These are phyloP conservation scores for Soucietia sequanensis DNA, from an alignment of 805 yeast genomes.

Conservation along the genomic window DNA sequence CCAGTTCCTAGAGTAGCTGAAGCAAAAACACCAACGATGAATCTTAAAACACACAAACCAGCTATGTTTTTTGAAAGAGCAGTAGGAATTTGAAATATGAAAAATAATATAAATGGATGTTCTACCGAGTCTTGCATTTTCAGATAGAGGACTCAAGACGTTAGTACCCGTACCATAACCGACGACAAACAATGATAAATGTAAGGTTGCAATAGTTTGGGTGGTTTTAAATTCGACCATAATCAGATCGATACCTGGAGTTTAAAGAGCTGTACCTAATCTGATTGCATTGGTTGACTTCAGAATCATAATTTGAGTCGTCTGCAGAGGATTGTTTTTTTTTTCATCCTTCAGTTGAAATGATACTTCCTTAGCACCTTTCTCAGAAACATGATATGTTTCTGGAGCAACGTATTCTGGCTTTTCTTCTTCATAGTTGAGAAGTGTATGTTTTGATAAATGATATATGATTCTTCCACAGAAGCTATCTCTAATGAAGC, in stretches of 20 bases:
- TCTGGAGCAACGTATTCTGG: conserved; percentile 29
- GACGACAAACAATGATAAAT: conserved; percentile 53
- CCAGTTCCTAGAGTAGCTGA: conserved; percentile 52
- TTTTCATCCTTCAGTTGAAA: conserved; percentile 2
- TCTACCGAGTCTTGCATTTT: conserved; percentile 53
- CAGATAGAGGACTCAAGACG: conserved; percentile 58
- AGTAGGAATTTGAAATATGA: conserved; percentile 54
- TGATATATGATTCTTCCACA: conserved; percentile 28
- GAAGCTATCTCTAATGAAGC: conserved; percentile 30
- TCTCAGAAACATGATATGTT: conserved; percentile 19
- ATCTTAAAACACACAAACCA: conserved; percentile 49
- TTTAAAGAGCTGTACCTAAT: conserved; percentile 54
- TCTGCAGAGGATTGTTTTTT: background rate
- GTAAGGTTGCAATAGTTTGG: conserved; percentile 46
- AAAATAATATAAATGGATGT: conserved; percentile 50
- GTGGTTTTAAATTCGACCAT: conserved; percentile 45
- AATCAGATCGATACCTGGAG: conserved; percentile 50
- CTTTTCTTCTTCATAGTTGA: conserved; percentile 26
- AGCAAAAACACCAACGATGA: conserved; percentile 54
- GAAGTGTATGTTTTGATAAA: conserved; percentile 22
- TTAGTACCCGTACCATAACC: conserved; percentile 66
- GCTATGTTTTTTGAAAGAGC: conserved; percentile 52
- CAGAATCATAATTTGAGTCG: background rate
- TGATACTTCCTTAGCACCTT: conserved; percentile 3
- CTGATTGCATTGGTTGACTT: conserved; percentile 45